phyloP scores from a whole-genome alignment of 2,329 filamentous ascomycete species.

The Didymosphaeria variabile region DNA sequence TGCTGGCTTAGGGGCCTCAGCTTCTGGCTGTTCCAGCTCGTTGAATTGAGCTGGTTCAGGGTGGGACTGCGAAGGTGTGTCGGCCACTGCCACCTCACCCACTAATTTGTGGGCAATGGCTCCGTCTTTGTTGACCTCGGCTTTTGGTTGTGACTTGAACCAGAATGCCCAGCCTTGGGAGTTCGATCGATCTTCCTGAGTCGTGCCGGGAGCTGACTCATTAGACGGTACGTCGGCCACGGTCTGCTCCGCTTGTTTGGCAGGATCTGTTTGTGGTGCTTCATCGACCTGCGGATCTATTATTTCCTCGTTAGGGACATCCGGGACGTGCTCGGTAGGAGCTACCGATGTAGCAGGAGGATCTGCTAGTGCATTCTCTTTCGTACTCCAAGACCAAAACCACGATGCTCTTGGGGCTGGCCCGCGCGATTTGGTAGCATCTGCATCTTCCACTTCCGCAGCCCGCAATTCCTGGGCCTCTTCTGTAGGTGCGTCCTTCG shows the following conservation, averaged over 20 bases:
- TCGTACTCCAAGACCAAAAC: conserved; percentile 60
- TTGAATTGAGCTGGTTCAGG: conserved; percentile 63
- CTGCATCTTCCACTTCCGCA: conserved; percentile 30
- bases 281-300: conserved; percentile 8
- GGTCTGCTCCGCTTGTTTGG: not conserved
- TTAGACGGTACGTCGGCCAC: conserved; percentile 23
- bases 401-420: conserved; percentile 49
- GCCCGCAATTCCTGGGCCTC: conserved; percentile 10
- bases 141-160: conserved; percentile 67
- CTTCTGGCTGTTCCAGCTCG: conserved; percentile 47
- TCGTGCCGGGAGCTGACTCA: conserved; percentile 16
- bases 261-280: conserved; percentile 9
- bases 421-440: conserved; percentile 22
- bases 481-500: conserved; percentile 29
- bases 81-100: conserved; percentile 59
- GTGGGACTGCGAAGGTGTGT: conserved; percentile 60
- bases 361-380: conserved; percentile 53
- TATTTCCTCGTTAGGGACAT: conserved; percentile 17
- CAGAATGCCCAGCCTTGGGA: conserved; percentile 82
- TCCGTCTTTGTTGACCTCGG: conserved; percentile 62
- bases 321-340: conserved; percentile 17
- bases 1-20: conserved; percentile 29
- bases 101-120: conserved; percentile 66
- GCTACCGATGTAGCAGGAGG: conserved; percentile 30
- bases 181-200: conserved; percentile 52